phyloP scores from a whole-genome alignment of 148 eudicot species.

The Rhododendron molle region DNA sequence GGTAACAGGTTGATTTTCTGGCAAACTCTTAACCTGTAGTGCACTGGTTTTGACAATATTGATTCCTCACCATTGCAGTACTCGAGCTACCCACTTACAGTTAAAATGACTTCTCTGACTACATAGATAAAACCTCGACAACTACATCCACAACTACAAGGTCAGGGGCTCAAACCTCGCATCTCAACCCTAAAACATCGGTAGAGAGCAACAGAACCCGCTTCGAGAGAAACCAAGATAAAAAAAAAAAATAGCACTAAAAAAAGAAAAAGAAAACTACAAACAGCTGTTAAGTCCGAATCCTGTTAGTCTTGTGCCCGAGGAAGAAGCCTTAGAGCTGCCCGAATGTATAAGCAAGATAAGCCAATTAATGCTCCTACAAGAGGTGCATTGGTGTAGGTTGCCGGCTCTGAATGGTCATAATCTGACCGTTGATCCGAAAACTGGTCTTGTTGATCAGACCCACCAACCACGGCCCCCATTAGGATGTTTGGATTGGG shows the following conservation, averaged over 20 bases:
- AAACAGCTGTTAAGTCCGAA: background rate
- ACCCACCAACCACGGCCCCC: slow-evolving; percentile 82
- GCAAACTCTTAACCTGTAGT: background rate
- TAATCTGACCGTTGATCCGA: slow-evolving; percentile 68
- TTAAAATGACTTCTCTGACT: background rate
- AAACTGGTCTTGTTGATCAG: slow-evolving; percentile 57
- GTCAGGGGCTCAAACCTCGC: slow-evolving; percentile 31
- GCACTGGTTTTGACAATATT: background rate
- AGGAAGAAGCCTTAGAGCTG: slow-evolving; percentile 40
- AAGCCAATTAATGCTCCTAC: slow-evolving; percentile 79
- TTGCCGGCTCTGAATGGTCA: slow-evolving; percentile 74
- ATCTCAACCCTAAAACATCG: background rate
- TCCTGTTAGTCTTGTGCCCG: background rate
- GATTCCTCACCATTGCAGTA: background rate
- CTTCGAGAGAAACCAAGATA: background rate
- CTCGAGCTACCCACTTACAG: no score
- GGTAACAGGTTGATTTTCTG: background rate
- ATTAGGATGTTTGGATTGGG: slow-evolving; percentile 69
- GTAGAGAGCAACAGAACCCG: background rate
- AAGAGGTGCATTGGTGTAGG: slow-evolving; percentile 75
- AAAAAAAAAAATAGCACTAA: no score
- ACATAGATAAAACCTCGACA: background rate
- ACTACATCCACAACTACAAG: slow-evolving; percentile 11
- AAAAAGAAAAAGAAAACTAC: no score
- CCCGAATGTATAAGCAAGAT: slow-evolving; percentile 79